Evolutionary conservation across 1,284 basidiomycete genomes (phyloP), one percentile per base, ranked within the genome.

Genomic region (Coniferiporia weirii): DNA sequence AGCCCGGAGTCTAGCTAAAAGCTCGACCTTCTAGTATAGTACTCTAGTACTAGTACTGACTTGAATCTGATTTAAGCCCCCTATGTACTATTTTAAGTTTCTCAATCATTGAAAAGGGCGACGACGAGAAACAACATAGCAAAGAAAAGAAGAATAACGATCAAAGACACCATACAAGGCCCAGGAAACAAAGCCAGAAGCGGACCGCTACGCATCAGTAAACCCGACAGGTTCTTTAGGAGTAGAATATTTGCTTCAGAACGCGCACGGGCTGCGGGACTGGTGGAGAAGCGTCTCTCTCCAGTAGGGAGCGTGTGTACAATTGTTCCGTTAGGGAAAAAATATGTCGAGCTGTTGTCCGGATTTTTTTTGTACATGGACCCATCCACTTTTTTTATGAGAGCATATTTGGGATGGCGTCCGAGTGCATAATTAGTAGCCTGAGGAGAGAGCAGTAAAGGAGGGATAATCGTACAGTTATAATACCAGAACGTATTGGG

Each of bases 401-500:
- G 4, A 45, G 52, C 20, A 9, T 12, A 19, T 40, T 27, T 15
- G 2, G 6, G 17, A 8, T 40, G 15, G 8, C n/a, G 15, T 3
- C 3, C 38, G 12, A 40, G 15, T 12, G 15, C 8, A 40, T 40
- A 2, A 27, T 27, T 27, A 27, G 27, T 40, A 7, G 15, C 38
- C 15, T 40, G 38, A 15, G 2, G 2, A 3, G 9, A 7, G 3
- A 9, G 15, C 9, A 15, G 38, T 15, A 40, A 40, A 40, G 38
- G 38, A 40, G 15, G 38, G 3, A 4, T 7, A 15, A 4, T 32
- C 58, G 6, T 32, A 54, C 58, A 34, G 34, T 59, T 54, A 22
- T 36, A 49, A 27, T 59, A 59, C 53, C 52, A 54, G 36, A 54
- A 59, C 17, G 58, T 59, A 19, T 53, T 47, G 34, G 52, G 19